Evolutionary conservation across 257 asterid genomes (phyloP), one percentile per base, ranked within the genome.

Genomic region (Ballota nigra): DNA sequence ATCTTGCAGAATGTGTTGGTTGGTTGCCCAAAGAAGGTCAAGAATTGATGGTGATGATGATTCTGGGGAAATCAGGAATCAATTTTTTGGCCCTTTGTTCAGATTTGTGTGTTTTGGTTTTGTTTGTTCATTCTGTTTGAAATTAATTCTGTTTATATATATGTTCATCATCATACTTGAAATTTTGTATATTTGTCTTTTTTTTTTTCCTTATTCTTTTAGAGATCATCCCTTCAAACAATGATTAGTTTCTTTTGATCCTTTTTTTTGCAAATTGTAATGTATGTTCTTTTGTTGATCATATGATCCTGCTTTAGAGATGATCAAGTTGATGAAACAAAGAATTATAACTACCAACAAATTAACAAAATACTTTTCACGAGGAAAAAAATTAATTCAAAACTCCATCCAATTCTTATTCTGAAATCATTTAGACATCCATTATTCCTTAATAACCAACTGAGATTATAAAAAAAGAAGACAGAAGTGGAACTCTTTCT

Each of bases 51-150:
- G 28, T 1, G 18, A 26, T 24, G 36, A 4, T 11, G 59, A 7
- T 63, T 71, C 68, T 72, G 45, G 60, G 49, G 60, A 19, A 24
- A 75, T 62, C 71, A 26, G 70, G 58, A 45, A 20, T 36, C 4
- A 47, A 69, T 43, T 64, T 53, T 63, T 45, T 36, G 38, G 49
- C 64, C 67, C 64, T 26, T 55, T 18, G 26, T 56, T 68, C 29
- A 45, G n/a, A 28, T 20, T 47, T 52, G 16, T 52, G n/a, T 58
- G 5, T 9, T 71, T 70, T 19, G 60, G 19, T 69, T 63, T 18
- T 26, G 6, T 22, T 13, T 70, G n/a, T 65, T 69, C 1, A 13
- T 65, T 69, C 5, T 65, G 20, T 59, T 57, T 47, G 34, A 43
- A 29, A 29, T 40, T 49, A 7, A 6, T 16, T 56, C 40, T 19